Evolutionary conservation across 2,329 filamentous ascomycete species (phyloP).

Genomic region (Fusarium sp.): DNA sequence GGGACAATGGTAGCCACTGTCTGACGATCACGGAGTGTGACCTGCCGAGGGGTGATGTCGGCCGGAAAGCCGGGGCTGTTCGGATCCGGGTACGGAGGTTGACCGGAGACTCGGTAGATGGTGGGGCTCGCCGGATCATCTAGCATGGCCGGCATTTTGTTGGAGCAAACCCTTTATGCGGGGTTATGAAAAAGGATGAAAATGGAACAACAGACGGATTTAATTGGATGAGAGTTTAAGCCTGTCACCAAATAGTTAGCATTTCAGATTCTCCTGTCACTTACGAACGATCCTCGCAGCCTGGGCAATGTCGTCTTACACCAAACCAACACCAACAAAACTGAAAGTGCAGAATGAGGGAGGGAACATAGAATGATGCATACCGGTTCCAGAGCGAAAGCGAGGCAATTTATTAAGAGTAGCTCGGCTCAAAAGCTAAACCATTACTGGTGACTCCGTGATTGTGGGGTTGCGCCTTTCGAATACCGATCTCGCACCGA

Average conservation of each 20-base stretch:
- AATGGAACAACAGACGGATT: background rate
- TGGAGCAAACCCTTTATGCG: conserved; percentile 25
- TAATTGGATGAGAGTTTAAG: conserved; percentile 17
- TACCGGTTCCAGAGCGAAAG: conserved; percentile 28
- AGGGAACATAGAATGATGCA: conserved; percentile 20
- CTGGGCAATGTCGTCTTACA: conserved; percentile 25
- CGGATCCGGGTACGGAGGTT: conserved; percentile 72
- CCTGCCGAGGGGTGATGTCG: conserved; percentile 77
- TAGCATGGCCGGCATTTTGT: conserved; percentile 79
- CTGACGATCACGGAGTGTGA: conserved; percentile 84
- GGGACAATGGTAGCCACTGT: conserved; percentile 87
- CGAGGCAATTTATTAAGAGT: conserved; percentile 28
- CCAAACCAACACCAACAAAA: conserved; percentile 25
- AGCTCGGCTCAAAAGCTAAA: conserved; percentile 33
- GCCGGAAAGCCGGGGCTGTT: conserved; percentile 72
- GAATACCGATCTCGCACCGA: conserved; percentile 39
- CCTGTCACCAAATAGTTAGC: conserved; percentile 22
- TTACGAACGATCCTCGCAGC: conserved; percentile 14
- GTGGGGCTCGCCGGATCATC: conserved; percentile 79
- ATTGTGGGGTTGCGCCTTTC: conserved; percentile 23
- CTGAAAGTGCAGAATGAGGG: conserved; percentile 14
- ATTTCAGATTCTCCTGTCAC: background rate
- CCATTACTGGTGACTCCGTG: conserved; percentile 30
- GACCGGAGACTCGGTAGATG: conserved; percentile 76
- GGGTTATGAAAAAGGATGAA: background rate